These are phyloP conservation scores for Bryopsis sp. DNA, from an alignment of 139 green algal species.

Conservation along the genomic window DNA sequence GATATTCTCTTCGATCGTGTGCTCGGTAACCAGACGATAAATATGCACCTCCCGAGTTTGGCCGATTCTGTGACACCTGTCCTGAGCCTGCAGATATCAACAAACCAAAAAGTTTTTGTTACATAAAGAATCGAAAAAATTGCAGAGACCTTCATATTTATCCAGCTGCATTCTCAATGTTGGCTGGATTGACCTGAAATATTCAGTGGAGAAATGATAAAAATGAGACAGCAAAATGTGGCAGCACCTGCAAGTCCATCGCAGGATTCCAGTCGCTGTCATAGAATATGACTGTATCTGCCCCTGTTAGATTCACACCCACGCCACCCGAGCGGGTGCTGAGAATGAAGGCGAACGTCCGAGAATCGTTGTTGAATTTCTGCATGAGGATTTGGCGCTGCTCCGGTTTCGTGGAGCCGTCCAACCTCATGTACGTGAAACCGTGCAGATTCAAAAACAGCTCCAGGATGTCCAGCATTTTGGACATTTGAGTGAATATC, in stretches of 20 bases:
- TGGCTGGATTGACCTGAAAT: too few relatives aligned
- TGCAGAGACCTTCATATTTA: too few relatives aligned
- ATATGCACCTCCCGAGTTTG: slow-evolving; percentile 95
- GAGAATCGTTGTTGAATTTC: slow-evolving; percentile 26
- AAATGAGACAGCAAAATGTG: too few relatives aligned
- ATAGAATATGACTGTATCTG: slow-evolving; percentile 96
- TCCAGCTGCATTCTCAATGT: too few relatives aligned
- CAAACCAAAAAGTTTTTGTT: too few relatives aligned
- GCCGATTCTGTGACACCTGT: slow-evolving; percentile 87
- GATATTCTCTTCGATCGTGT: slow-evolving; percentile 98
- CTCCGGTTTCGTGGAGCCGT: slow-evolving; percentile 94
- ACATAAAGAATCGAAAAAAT: too few relatives aligned
- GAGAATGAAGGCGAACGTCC: slow-evolving; percentile 95
- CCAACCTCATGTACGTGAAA: slow-evolving; percentile 90
- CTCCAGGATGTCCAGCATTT: slow-evolving; percentile 96
- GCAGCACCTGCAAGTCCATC: slow-evolving; percentile 99
- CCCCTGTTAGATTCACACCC: slow-evolving; percentile 89
- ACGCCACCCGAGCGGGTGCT: slow-evolving; percentile 87
- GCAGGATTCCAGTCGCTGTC: slow-evolving; percentile 98
- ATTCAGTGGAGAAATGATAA: too few relatives aligned
- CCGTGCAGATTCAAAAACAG: slow-evolving; percentile 91
- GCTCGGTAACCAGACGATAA: slow-evolving; percentile 85
- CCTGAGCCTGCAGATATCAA: slow-evolving; percentile 97
- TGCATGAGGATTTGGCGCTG: slow-evolving; percentile 83
- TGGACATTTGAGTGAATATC: slow-evolving; percentile 97